Evolutionary conservation across 106 monocot species (phyloP).

Genomic region (Dioscorea zingiberensis): DNA sequence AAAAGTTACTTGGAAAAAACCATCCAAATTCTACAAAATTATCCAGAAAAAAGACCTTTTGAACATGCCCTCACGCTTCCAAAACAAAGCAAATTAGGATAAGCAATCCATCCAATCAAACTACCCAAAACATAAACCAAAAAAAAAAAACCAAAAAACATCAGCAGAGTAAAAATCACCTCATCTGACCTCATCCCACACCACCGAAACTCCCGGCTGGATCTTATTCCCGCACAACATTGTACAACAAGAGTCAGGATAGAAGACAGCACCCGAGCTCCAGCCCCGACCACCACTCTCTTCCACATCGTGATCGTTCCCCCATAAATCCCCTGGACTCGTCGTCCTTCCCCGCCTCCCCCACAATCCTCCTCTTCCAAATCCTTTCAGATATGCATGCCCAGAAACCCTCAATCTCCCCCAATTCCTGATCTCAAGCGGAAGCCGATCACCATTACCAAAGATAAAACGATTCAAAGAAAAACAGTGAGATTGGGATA

Average conservation of each 20-base stretch:
- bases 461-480: too few species aligned
- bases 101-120: too few species aligned
- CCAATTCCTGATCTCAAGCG: too few species aligned
- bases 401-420: neutral
- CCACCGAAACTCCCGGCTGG: slow-evolving; percentile 54
- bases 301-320: slow-evolving; percentile 26
- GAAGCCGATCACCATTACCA: too few species aligned
- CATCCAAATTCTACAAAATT: too few species aligned
- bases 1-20: too few species aligned
- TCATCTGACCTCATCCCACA: slow-evolving; percentile 74
- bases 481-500: too few species aligned
- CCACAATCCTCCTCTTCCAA: slow-evolving; percentile 13
- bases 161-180: too few species aligned
- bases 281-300: slow-evolving; percentile 47
- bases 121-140: neutral
- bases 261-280: slow-evolving; percentile 64
- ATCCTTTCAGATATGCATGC: slow-evolving; percentile 28
- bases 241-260: slow-evolving; percentile 61
- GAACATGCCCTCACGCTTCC: too few species aligned
- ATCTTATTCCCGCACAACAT: slow-evolving; percentile 49
- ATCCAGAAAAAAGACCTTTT: too few species aligned
- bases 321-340: neutral
- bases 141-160: neutral
- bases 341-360: neutral
- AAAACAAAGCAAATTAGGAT: too few species aligned